Conservation (phyloP, 2,329 filamentous ascomycete genomes). For the Trichoderma sp. region DNA sequence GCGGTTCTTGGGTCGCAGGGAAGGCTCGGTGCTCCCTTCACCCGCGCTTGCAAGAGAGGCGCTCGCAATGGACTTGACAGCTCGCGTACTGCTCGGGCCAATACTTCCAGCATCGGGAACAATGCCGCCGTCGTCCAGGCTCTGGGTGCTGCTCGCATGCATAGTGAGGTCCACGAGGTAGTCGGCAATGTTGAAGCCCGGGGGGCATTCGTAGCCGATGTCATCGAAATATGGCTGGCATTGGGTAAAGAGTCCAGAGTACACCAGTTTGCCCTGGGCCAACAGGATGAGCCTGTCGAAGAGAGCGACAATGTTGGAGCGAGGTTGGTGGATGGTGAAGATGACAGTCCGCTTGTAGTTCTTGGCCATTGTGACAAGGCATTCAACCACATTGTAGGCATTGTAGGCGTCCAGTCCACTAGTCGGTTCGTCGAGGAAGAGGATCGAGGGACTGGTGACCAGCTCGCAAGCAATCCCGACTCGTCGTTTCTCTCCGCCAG, state of each 20-base stretch:
- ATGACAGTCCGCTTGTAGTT: slow-evolving; percentile 96
- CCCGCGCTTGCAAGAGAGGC: slow-evolving; percentile 74
- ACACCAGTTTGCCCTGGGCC: slow-evolving; percentile 86
- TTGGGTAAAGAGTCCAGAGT: slow-evolving; percentile 84
- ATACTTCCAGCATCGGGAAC: slow-evolving; percentile 64
- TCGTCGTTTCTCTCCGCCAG: slow-evolving; percentile 92
- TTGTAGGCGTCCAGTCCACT: slow-evolving; percentile 96
- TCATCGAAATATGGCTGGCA: slow-evolving; percentile 93
- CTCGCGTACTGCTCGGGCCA: slow-evolving; percentile 81
- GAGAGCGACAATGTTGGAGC: slow-evolving; percentile 96
- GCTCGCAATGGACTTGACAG: slow-evolving; percentile 88
- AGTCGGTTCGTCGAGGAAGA: slow-evolving; percentile 96
- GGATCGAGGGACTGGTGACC: slow-evolving; percentile 93
- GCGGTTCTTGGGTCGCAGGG: slow-evolving; percentile 67
- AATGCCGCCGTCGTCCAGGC: slow-evolving; percentile 57
- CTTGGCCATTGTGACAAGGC: slow-evolving; percentile 90
- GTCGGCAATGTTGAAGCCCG: slow-evolving; percentile 98
- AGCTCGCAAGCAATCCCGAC: slow-evolving; percentile 97
- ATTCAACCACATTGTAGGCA: slow-evolving; percentile 97
- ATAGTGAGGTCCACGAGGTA: slow-evolving; percentile 97
- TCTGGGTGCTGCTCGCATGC: slow-evolving; percentile 73
- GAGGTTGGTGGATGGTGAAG: slow-evolving; percentile 96
- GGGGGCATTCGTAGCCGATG: slow-evolving; percentile 88
- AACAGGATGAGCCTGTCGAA: slow-evolving; percentile 94
- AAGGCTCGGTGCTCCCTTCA: slow-evolving; percentile 65